Evolutionary conservation across 1,139 yeast genomes (phyloP).

Genomic region (Debaryomyces udenii): DNA sequence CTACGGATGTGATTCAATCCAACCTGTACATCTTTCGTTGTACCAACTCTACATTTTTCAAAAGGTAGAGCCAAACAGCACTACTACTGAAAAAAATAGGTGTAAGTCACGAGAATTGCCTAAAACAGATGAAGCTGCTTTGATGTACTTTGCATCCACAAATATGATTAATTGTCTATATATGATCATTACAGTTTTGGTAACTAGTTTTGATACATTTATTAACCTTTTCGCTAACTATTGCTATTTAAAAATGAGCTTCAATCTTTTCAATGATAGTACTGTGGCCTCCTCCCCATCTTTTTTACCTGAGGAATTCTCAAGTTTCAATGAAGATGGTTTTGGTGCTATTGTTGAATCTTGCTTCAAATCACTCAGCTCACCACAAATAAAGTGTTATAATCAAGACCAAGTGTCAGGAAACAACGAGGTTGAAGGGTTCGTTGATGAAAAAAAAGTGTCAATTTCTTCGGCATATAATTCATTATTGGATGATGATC

Average conservation of each 20-base stretch:
- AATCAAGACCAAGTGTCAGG: constrained; percentile 1
- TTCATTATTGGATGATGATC: not conserved
- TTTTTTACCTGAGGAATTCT: constrained; percentile 5
- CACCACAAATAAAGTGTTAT: constrained; percentile 1
- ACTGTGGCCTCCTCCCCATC: constrained; percentile 8
- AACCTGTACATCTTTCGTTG: no score
- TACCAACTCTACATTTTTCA: no score
- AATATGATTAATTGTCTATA: not conserved
- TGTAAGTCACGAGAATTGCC: constrained; percentile 6
- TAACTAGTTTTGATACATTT: not conserved
- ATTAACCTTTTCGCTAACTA: not conserved
- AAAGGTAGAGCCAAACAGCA: no score
- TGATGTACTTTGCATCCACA: constrained; percentile 8
- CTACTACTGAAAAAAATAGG: no score
- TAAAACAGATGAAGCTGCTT: constrained; percentile 2
- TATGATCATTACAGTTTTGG: not conserved
- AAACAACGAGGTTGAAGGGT: not conserved
- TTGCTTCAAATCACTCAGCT: constrained; percentile 8
- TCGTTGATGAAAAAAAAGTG: constrained; percentile 2
- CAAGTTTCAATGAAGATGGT: constrained; percentile 6
- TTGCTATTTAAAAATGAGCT: constrained; percentile 9
- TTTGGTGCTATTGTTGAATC: constrained; percentile 8
- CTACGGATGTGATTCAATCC: no score
- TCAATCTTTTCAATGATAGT: constrained; percentile 8
- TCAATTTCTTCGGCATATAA: not conserved